Percentiles rank a stretch among this genome's conserved stretches.
phyloP scores from a whole-genome alignment of 306 rosid species.

The Acacia melanoxylon region DNA sequence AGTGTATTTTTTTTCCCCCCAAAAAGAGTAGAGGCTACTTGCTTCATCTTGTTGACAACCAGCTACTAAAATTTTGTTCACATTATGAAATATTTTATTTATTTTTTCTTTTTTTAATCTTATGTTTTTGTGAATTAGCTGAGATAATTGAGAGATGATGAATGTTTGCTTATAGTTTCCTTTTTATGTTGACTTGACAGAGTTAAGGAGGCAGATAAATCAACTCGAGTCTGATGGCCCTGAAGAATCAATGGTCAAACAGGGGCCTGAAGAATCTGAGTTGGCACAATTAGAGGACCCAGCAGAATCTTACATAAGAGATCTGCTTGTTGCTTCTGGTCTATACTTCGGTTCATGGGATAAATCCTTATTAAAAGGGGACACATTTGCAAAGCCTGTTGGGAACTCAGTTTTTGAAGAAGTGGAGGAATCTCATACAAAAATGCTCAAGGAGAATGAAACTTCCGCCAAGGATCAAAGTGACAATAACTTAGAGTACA shows the following conservation, averaged over 20 bases:
- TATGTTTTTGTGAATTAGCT: background rate
- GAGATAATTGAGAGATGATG: slow-evolving; percentile 3
- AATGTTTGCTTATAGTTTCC: slow-evolving; percentile 22
- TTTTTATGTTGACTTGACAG: slow-evolving; percentile 48
- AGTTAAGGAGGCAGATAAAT: slow-evolving; percentile 77
- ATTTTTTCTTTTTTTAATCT: background rate
- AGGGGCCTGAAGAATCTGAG: slow-evolving; percentile 50
- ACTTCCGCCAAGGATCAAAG: slow-evolving; percentile 45
- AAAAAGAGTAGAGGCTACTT: background rate
- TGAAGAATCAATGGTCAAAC: slow-evolving; percentile 44
- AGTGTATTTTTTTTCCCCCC: background rate
- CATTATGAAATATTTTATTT: background rate
- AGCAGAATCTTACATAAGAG: slow-evolving; percentile 79
- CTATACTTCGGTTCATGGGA: slow-evolving; percentile 80
- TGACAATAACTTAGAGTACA: slow-evolving; percentile 52
- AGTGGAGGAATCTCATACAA: slow-evolving; percentile 76
- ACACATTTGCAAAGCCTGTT: slow-evolving; percentile 61
- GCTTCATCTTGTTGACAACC: background rate
- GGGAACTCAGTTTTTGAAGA: slow-evolving; percentile 75
- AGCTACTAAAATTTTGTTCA: background rate
- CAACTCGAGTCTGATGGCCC: slow-evolving; percentile 70
- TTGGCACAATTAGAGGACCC: slow-evolving; percentile 63
- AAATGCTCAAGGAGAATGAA: slow-evolving; percentile 36
- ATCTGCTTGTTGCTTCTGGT: slow-evolving; percentile 86
- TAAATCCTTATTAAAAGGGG: slow-evolving; percentile 59